These are phyloP conservation scores for Fusarium sp. DNA, from an alignment of 2,329 filamentous ascomycete species.

Conservation along the genomic window DNA sequence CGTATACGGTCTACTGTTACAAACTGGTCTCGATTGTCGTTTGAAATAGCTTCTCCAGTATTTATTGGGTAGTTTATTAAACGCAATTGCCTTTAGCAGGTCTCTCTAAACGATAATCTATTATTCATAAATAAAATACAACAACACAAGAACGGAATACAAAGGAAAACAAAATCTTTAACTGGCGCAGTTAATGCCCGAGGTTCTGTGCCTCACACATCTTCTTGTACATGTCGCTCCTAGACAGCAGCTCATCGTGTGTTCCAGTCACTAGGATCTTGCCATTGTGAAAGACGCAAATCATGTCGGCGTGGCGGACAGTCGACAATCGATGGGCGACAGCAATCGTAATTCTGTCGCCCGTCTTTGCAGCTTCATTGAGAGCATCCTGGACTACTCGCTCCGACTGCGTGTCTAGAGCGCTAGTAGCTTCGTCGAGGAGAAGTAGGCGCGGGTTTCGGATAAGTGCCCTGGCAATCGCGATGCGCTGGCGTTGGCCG, in stretches of 20 bases:
- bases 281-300: constrained; percentile 71
- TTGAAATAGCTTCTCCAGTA: too few species aligned
- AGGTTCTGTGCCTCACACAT: constrained; percentile 61
- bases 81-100: background rate
- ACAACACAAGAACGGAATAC: too few species aligned
- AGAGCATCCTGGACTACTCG: constrained; percentile 79
- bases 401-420: constrained; percentile 46
- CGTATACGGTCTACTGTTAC: too few species aligned
- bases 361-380: constrained; percentile 77
- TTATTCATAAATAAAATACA: too few species aligned
- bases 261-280: constrained; percentile 69
- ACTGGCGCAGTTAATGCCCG: constrained; percentile 2
- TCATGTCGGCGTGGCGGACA: constrained; percentile 78
- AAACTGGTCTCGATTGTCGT: too few species aligned
- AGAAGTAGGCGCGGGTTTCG: constrained; percentile 39
- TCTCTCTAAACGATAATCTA: too few species aligned
- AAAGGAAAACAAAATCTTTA: too few species aligned
- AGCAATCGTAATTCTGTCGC: constrained; percentile 60
- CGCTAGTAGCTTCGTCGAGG: constrained; percentile 43
- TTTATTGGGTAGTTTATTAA: too few species aligned
- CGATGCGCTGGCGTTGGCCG: constrained; percentile 75
- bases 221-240: constrained; percentile 61
- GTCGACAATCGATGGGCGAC: constrained; percentile 93
- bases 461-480: constrained; percentile 74
- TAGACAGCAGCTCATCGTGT: constrained; percentile 65